Evolutionary conservation across 1,284 basidiomycete genomes (phyloP), one percentile per base, ranked within the genome.

Genomic region (Pyrrhoderma lamaoense): DNA sequence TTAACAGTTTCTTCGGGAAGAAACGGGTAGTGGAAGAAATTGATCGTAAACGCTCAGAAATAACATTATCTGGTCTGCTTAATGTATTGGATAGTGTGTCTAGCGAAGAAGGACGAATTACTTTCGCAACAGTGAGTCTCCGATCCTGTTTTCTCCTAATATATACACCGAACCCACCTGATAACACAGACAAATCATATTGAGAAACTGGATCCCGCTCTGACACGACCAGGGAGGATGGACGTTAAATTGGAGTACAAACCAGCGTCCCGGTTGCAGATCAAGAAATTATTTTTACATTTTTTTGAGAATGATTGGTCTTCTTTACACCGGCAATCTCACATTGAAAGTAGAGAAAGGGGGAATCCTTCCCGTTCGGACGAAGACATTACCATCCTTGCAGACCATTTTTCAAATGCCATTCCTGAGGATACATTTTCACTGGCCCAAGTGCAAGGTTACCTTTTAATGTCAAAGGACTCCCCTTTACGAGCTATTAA

Each of bases 21-120:
- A 37, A 43, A 25, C 52, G 49, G 25, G 54, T 49, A 22, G 46
- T 53, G 2, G 52, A 57, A n/a, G 58, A 59, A 45, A 55, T 57
- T 21, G 19, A 45, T 31, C 27, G 45, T 40, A 37, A 35, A 4
- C 19, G 35, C 8, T 53, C 55, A 13, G 42, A 52, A 38, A 55
- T 62, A 27, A 79, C 75, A 2, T 64, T 79, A 4, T 75, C 72
- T 2, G 77, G 76, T 0, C 61, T 79, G 9, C 60, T 79, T 19
- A 79, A 79, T 57, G 71, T 75, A 3, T 65, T 80, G 34, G 77
- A 80, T 57, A 77, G 77, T 3, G 70, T 79, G 2, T 74, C 71
- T 2, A 75, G 72, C 58, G 75, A 77, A 57, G 75, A 78, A 56
- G 77, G 77, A 18, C 75, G 73, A 54, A 61, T 79, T 8, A 74